Evolutionary conservation across 192 early-diverging fungal species (phyloP).

Genomic region (Piromyces finnis): DNA sequence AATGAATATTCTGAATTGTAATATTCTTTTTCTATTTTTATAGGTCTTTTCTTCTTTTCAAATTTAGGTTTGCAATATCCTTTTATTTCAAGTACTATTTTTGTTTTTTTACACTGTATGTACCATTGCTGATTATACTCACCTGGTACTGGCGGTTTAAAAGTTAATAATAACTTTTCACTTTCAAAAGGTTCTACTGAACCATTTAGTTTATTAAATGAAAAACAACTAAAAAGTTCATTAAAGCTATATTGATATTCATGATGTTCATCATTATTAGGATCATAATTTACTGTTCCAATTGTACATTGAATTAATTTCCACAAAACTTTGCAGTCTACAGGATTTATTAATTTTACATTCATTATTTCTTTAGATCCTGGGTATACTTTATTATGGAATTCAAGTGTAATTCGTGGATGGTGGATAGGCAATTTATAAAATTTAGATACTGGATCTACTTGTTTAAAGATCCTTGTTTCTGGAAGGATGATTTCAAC

Average conservation of each 20-base stretch:
- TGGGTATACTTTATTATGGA: neutral
- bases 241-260: neutral
- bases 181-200: neutral
- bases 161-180: neutral
- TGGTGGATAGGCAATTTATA: neutral
- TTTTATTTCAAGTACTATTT: neutral
- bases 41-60: neutral
- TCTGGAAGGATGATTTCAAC: neutral
- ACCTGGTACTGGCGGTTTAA: neutral
- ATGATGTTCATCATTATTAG: neutral
- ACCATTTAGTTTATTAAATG: neutral
- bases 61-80: neutral
- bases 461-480: neutral
- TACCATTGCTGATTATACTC: neutral
- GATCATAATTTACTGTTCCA: neutral
- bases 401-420: neutral
- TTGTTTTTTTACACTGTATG: neutral
- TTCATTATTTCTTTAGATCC: neutral
- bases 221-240: neutral
- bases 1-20: neutral
- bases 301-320: neutral
- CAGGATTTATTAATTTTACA: neutral
- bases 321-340: neutral
- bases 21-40: neutral
- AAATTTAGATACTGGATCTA: neutral